Evolutionary conservation across 176 grass and related monocot genomes (phyloP).

Genomic region (Carex littledalei): DNA sequence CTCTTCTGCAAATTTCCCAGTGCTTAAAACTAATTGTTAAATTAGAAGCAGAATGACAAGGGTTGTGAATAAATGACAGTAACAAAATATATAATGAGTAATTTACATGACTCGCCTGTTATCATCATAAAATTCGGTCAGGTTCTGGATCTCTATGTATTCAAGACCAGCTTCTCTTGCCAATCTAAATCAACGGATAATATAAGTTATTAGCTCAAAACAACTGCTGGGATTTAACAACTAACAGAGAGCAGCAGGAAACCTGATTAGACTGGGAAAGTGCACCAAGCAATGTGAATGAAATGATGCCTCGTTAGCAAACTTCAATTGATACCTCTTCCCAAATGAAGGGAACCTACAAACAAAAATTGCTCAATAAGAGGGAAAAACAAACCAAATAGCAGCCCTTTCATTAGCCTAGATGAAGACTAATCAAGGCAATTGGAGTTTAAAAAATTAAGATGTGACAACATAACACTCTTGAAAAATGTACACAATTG

Average conservation of each 20-base stretch:
- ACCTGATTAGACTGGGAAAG: constrained; percentile 88
- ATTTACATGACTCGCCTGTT: constrained; percentile 49
- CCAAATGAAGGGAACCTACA: constrained; percentile 90
- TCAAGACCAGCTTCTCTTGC: constrained; percentile 84
- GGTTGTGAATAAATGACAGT: neutral
- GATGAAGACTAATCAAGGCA: neutral
- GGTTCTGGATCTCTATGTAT: constrained; percentile 94
- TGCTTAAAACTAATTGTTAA: neutral
- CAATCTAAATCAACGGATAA: constrained; percentile 54
- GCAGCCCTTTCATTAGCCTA: neutral
- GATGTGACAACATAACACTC: neutral
- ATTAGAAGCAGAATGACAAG: constrained; percentile 15
- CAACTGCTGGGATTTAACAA: constrained; percentile 10
- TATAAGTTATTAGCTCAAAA: constrained; percentile 3
- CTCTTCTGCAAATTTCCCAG: neutral
- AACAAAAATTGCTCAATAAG: neutral
- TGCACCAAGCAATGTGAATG: constrained; percentile 86
- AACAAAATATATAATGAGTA: constrained; percentile 2
- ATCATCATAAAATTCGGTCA: constrained; percentile 96
- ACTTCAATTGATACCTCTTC: constrained; percentile 91
- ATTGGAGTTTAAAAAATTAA: neutral
- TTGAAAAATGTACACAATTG: neutral
- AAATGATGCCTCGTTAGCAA: constrained; percentile 55
- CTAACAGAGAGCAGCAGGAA: neutral
- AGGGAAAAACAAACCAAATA: constrained; percentile 21